phyloP scores from a whole-genome alignment of 208 protist genomes.

The Lotmaria passim region DNA sequence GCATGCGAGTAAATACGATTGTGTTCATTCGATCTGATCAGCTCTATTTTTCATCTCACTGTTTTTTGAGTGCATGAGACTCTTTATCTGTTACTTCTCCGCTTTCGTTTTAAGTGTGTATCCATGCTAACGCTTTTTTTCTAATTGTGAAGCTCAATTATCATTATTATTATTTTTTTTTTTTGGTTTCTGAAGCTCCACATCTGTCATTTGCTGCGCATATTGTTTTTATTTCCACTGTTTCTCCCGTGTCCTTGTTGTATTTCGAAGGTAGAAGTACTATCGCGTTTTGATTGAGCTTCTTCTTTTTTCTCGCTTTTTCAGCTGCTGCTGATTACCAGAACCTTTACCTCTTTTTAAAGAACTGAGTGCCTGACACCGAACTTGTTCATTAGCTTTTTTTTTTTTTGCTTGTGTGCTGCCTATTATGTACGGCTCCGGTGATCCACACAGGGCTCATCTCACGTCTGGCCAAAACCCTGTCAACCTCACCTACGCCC shows the following conservation, averaged over 20 bases:
- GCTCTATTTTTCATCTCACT: slow-evolving; percentile 5
- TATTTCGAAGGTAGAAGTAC: neutral
- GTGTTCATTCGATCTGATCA: slow-evolving; percentile 4
- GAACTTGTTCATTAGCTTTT: too few species aligned
- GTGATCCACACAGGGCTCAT: slow-evolving; percentile 28
- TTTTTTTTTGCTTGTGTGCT: neutral
- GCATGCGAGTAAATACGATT: slow-evolving; percentile 8
- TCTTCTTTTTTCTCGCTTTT: neutral
- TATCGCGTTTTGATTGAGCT: neutral
- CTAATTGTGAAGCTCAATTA: neutral
- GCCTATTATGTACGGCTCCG: slow-evolving; percentile 22
- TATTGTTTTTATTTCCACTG: slow-evolving; percentile 4
- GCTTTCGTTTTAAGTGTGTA: slow-evolving; percentile 5
- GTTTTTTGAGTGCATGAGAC: neutral
- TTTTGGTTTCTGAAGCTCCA: slow-evolving; percentile 5
- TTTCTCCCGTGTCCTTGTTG: neutral
- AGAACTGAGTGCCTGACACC: too few species aligned
- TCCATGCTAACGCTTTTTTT: neutral
- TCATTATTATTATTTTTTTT: neutral
- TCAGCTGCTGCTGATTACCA: too few species aligned
- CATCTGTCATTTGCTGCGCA: neutral
- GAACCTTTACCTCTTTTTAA: too few species aligned
- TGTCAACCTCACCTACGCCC: slow-evolving; percentile 17
- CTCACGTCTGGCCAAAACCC: slow-evolving; percentile 3
- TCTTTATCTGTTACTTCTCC: neutral